Percentiles rank a stretch among this genome's conserved stretches.
Evolutionary conservation across 805 yeast genomes (phyloP).

Genomic region (Starmerella ratchasimensis): DNA sequence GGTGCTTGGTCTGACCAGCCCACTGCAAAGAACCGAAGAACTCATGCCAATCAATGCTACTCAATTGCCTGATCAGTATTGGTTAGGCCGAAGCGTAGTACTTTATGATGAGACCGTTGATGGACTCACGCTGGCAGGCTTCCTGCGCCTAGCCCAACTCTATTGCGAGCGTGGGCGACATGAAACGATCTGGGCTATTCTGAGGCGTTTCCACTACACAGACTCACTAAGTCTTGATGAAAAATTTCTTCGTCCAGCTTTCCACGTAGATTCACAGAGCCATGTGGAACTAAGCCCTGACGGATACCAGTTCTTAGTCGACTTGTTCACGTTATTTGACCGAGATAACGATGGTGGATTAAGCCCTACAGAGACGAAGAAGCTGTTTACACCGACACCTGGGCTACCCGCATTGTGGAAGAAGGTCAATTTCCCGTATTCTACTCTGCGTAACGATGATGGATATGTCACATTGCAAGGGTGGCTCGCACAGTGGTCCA

Average conservation of each 20-base stretch:
- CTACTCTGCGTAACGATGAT: constrained; percentile 79
- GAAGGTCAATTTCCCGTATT: constrained; percentile 68
- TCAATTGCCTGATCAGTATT: too few relatives aligned
- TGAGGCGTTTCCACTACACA: constrained; percentile 79
- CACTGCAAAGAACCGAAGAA: too few relatives aligned
- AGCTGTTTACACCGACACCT: constrained; percentile 77
- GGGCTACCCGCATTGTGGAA: constrained; percentile 84
- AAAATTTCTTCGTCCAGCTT: constrained; percentile 58
- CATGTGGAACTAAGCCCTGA: constrained; percentile 85
- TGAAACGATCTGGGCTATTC: constrained; percentile 93
- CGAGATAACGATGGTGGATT: constrained; percentile 95
- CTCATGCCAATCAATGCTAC: too few relatives aligned
- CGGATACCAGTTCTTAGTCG: constrained; percentile 86
- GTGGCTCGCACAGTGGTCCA: constrained; percentile 98
- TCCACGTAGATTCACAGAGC: constrained; percentile 59
- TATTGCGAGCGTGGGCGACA: constrained; percentile 89
- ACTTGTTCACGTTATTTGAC: constrained; percentile 74
- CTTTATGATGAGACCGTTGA: constrained; percentile 17
- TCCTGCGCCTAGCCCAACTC: constrained; percentile 58
- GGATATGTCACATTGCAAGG: constrained; percentile 91
- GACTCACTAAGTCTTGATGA: constrained; percentile 80
- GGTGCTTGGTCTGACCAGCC: too few relatives aligned
- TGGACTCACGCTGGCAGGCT: constrained; percentile 65
- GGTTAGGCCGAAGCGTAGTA: not conserved
- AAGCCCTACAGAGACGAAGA: constrained; percentile 52